Conservation (phyloP, 2,329 filamentous ascomycete species). For the Pseudocercospora eumusae region DNA sequence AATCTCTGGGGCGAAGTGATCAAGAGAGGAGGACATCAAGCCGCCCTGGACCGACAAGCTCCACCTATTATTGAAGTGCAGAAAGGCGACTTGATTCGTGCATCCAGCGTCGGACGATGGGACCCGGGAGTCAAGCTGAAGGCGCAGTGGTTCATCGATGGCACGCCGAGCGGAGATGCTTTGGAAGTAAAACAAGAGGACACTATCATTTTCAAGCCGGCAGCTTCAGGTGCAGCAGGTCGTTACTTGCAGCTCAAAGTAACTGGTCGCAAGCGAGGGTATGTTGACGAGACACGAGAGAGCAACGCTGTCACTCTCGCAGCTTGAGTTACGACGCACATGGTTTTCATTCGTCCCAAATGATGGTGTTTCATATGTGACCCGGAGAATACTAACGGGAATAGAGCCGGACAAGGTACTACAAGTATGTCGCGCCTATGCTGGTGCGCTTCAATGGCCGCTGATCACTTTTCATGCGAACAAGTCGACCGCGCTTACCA, state of each 20-base stretch:
- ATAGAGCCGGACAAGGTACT: too few species aligned
- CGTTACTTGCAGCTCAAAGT: slow-evolving; percentile 4
- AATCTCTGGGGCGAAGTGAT: slow-evolving; percentile 43
- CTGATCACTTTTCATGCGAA: too few species aligned
- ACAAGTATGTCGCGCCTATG: too few species aligned
- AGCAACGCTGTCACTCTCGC: neutral
- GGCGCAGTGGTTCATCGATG: slow-evolving; percentile 41
- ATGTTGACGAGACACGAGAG: slow-evolving; percentile 9
- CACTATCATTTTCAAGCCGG: neutral
- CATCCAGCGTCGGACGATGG: slow-evolving; percentile 39
- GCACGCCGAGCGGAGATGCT: slow-evolving; percentile 22
- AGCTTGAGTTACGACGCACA: too few species aligned
- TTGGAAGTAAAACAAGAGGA: neutral
- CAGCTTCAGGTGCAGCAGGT: neutral
- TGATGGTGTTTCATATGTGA: too few species aligned
- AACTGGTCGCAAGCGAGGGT: slow-evolving; percentile 1
- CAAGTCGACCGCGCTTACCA: too few species aligned
- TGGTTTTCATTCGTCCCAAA: too few species aligned
- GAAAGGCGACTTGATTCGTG: neutral
- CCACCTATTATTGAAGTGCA: slow-evolving; percentile 26
- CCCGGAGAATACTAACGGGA: too few species aligned
- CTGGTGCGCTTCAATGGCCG: too few species aligned
- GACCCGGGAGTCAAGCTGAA: slow-evolving; percentile 42
- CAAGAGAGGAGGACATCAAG: slow-evolving; percentile 37
- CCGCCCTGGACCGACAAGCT: slow-evolving; percentile 40